phyloP scores from a whole-genome alignment of 371 early-diverging fungal genomes.

The Apophysomyces sp. region DNA sequence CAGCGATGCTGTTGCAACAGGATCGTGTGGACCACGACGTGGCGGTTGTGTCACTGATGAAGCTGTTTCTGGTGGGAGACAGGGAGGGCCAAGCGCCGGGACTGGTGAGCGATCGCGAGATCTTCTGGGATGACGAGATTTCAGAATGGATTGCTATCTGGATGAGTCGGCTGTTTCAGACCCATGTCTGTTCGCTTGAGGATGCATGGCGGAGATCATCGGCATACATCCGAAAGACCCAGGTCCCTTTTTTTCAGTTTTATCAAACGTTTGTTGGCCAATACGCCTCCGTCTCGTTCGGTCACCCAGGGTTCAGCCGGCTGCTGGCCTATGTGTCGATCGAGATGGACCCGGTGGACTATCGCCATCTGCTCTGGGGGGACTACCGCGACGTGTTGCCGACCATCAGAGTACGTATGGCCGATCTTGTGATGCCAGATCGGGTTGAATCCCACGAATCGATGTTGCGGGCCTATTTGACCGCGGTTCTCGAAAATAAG shows the following conservation, averaged over 20 bases:
- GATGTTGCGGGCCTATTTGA: constrained; percentile 9
- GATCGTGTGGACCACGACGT: constrained; percentile 35
- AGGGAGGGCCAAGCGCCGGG: constrained; percentile 33
- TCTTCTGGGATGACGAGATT: constrained; percentile 50
- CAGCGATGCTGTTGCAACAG: constrained; percentile 10
- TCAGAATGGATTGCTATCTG: constrained; percentile 31
- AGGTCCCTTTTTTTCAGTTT: constrained; percentile 56
- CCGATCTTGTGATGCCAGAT: constrained; percentile 10
- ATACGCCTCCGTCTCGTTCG: constrained; percentile 47
- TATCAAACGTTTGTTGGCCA: constrained; percentile 61
- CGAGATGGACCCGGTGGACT: constrained; percentile 45
- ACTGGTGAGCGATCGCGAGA: constrained; percentile 42
- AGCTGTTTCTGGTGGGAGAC: constrained; percentile 46
- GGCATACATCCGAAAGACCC: constrained; percentile 33
- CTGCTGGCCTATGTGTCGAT: constrained; percentile 47
- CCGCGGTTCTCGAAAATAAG: constrained; percentile 10
- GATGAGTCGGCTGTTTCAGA: constrained; percentile 33
- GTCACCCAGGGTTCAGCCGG: constrained; percentile 41
- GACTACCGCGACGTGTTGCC: constrained; percentile 36
- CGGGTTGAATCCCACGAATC: neutral
- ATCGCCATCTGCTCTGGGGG: constrained; percentile 42
- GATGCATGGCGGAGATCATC: constrained; percentile 48
- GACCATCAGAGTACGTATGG: constrained; percentile 21
- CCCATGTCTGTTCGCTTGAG: constrained; percentile 25
- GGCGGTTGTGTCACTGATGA: constrained; percentile 51